phyloP scores from a whole-genome alignment of 257 asterid species.

The Solanum sitiens region DNA sequence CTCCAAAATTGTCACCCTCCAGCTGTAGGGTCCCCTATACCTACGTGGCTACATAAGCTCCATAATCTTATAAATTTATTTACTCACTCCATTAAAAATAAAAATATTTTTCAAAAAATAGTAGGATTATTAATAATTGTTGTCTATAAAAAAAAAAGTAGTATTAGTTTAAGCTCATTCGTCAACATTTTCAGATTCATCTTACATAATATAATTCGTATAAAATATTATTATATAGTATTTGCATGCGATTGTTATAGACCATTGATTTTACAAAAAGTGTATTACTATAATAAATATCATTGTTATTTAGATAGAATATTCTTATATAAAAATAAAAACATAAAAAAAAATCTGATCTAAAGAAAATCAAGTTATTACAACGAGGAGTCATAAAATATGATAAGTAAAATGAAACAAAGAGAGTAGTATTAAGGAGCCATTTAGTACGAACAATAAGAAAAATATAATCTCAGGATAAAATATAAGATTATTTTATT shows the following conservation, averaged over 20 bases:
- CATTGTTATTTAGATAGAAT: no score
- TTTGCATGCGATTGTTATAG: not conserved
- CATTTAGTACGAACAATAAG: not conserved
- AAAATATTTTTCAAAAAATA: not conserved
- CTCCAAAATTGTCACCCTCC: not conserved
- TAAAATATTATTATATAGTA: no score
- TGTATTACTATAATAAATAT: not conserved
- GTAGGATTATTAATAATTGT: no score
- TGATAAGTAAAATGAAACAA: not conserved
- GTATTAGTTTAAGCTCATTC: not conserved
- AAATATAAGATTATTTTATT: no score
- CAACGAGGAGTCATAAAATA: not conserved
- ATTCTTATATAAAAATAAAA: no score
- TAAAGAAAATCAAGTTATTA: no score
- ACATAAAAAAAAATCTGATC: no score
- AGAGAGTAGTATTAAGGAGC: no score
- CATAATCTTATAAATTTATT: slow-evolving; percentile 2
- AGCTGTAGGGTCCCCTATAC: not conserved
- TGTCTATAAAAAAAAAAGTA: no score
- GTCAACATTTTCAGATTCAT: no score
- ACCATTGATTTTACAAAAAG: not conserved
- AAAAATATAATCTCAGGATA: no score
- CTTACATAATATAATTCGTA: no score
- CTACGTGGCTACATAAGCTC: slow-evolving; percentile 49
- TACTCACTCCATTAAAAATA: not conserved